phyloP scores from a whole-genome alignment of 73 alveolate species.

The Paramecium bursaria region DNA sequence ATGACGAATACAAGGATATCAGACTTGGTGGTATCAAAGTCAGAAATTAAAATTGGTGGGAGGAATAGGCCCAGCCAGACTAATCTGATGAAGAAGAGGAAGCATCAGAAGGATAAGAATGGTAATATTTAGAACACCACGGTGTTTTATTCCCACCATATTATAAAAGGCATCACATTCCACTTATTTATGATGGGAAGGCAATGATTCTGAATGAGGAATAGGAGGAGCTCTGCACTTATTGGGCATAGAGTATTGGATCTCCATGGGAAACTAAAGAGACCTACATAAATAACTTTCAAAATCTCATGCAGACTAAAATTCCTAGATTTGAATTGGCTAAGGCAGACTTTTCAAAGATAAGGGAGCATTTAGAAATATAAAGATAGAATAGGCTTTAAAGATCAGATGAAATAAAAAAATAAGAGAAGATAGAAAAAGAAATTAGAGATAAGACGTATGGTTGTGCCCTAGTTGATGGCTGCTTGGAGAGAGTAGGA shows the following conservation, averaged over 20 bases:
- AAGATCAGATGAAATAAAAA: slow-evolving; percentile 87
- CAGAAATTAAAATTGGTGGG: slow-evolving; percentile 55
- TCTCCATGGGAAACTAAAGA: slow-evolving; percentile 87
- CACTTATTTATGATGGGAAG: slow-evolving; percentile 85
- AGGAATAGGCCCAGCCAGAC: slow-evolving; percentile 49
- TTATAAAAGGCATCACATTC: slow-evolving; percentile 92
- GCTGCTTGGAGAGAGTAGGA: slow-evolving; percentile 90
- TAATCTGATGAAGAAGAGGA: slow-evolving; percentile 49
- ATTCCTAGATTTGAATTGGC: slow-evolving; percentile 40
- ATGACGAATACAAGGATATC: slow-evolving; percentile 31
- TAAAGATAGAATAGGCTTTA: slow-evolving; percentile 80
- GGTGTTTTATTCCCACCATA: slow-evolving; percentile 93
- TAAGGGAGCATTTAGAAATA: slow-evolving; percentile 81
- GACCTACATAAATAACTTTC: slow-evolving; percentile 87
- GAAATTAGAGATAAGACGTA: slow-evolving; percentile 80
- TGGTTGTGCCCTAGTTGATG: slow-evolving; percentile 96
- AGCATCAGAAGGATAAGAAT: slow-evolving; percentile 68
- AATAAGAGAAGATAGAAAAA: slow-evolving; percentile 85
- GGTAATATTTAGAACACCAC: slow-evolving; percentile 96
- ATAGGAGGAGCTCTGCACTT: slow-evolving; percentile 95
- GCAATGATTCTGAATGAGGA: slow-evolving; percentile 85
- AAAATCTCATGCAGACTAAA: slow-evolving; percentile 62
- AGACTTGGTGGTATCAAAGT: slow-evolving; percentile 39
- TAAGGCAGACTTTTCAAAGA: slow-evolving; percentile 92
- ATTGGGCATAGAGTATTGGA: slow-evolving; percentile 93